Evolutionary conservation across 306 rosid species (phyloP), one percentile per base, ranked within the genome.

Genomic region (Pterocarpus santalinus): DNA sequence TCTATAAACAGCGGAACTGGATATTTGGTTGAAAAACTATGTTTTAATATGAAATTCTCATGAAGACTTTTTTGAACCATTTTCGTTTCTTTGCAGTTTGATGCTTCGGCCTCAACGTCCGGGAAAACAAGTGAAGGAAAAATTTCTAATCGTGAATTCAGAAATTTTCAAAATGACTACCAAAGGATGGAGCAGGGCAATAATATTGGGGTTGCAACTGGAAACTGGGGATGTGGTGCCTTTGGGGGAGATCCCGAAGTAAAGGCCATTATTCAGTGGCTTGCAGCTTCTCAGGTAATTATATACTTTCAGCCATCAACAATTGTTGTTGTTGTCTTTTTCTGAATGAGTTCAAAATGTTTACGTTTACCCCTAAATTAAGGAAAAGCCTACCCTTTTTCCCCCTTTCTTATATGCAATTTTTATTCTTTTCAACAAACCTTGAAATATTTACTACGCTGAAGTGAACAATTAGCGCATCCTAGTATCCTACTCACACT

Each of bases 191-290:
- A 65, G 36, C 43, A 43, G 32, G 82, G 49, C 69, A 81, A 69
- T 68, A 80, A 75, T 75, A 53, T 91, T 79, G 99, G 97, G 81
- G 44, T 95, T 86, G 97, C 87, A 33, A 95, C 99, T 35, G 99
- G 97, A 55, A 95, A 95, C 82, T 95, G 97, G 99, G 99, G 99
- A 71, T 95, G 99, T 47, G 97, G 97, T 66, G 97, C 95, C 33
- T 95, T 95, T 83, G 97, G 97, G 65, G 99, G 99, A 73, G 99
- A 95, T 86, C 99, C 97, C 62, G 89, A 93, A 87, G 84, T 95
- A 33, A 95, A 95, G 91, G 7, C 94, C 80, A 83, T 93, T 58
- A 84, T 95, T 73, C 99, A 95, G 71, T 95, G 99, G 99, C 94
- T 95, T 80, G 97, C 99, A 73, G 95, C 97, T 74, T 95, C 99